phyloP scores from a whole-genome alignment of 2,329 filamentous ascomycete genomes.

The Hirsutella minnesotensis region DNA sequence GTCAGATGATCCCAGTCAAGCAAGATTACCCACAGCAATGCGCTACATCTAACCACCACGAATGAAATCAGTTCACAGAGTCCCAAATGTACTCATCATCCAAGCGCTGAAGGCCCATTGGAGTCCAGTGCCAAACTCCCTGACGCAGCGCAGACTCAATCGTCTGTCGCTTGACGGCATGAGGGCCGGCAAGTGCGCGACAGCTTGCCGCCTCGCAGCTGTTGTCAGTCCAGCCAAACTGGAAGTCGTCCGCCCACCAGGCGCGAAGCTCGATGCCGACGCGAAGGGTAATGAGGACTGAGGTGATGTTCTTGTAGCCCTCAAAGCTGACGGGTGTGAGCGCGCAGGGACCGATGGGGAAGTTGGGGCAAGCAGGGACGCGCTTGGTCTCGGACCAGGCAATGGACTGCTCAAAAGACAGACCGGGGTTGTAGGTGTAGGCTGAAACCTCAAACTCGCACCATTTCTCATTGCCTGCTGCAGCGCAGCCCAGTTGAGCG shows the following conservation, averaged over 20 bases:
- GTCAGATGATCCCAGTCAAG: conserved; percentile 19
- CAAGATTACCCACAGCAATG: conserved; percentile 16
- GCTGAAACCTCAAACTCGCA: conserved; percentile 30
- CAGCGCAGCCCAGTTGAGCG: conserved; percentile 26
- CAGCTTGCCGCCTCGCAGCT: conserved; percentile 25
- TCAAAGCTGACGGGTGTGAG: conserved; percentile 23
- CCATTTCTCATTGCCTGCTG: conserved; percentile 21
- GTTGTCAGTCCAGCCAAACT: conserved; percentile 28
- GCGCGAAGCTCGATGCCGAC: conserved; percentile 24
- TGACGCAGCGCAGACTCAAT: conserved; percentile 17
- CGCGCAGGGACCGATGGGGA: conserved; percentile 19
- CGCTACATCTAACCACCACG: conserved; percentile 11
- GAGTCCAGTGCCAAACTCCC: conserved; percentile 23
- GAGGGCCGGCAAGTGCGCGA: conserved; percentile 14
- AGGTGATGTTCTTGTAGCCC: conserved; percentile 26
- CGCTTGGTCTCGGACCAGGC: conserved; percentile 27
- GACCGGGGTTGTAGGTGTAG: conserved; percentile 22
- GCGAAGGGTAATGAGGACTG: conserved; percentile 23
- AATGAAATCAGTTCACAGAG: conserved; percentile 13
- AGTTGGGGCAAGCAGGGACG: conserved; percentile 24
- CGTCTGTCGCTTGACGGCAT: conserved; percentile 19
- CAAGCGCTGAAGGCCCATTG: conserved; percentile 17
- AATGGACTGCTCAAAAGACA: conserved; percentile 21
- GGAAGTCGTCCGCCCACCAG: conserved; percentile 30
- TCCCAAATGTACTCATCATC: conserved; percentile 20